Percentiles rank a stretch among this genome's conserved stretches.
These are phyloP conservation scores for Gloeostereum incarnatum DNA, from an alignment of 768 basidiomycete species.

Conservation along the genomic window DNA sequence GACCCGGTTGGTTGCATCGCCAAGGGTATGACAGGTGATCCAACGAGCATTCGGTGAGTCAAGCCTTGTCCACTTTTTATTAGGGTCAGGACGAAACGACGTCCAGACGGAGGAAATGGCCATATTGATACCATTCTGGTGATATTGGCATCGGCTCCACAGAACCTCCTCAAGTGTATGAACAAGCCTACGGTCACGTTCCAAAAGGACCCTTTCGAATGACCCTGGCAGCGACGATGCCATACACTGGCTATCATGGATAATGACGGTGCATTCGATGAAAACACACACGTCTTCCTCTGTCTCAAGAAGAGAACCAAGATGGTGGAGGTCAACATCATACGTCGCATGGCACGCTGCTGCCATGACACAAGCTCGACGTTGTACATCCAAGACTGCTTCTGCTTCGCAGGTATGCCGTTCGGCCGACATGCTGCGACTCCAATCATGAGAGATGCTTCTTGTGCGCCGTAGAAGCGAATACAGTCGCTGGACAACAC, in stretches of 20 bases:
- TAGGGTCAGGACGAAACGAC: constrained; percentile 5
- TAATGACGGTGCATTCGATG: constrained; percentile 19
- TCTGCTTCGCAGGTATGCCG: no score
- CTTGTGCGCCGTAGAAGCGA: constrained; percentile 22
- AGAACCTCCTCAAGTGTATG: neutral
- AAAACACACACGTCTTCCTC: constrained; percentile 16
- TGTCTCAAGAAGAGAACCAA: constrained; percentile 12
- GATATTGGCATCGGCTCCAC: constrained; percentile 9
- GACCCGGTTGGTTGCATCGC: no score
- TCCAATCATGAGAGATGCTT: constrained; percentile 23
- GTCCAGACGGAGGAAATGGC: constrained; percentile 8
- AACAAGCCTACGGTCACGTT: constrained; percentile 21
- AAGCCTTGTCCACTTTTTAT: constrained; percentile 12
- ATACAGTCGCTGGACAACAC: constrained; percentile 11
- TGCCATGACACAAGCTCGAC: neutral
- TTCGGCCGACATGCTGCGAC: constrained; percentile 19
- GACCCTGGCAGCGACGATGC: constrained; percentile 8
- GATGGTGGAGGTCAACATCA: neutral
- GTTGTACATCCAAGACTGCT: neutral
- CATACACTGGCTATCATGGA: constrained; percentile 17
- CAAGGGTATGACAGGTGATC: constrained; percentile 15
- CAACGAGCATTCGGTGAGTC: constrained; percentile 16
- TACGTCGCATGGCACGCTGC: neutral
- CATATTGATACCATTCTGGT: neutral
- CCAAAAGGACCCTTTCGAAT: no score